Percentiles rank a stretch among this genome's conserved stretches.
These are phyloP conservation scores for Ceratocystis eucalypticola DNA, from an alignment of 2,329 filamentous ascomycete genomes.

Conservation along the genomic window DNA sequence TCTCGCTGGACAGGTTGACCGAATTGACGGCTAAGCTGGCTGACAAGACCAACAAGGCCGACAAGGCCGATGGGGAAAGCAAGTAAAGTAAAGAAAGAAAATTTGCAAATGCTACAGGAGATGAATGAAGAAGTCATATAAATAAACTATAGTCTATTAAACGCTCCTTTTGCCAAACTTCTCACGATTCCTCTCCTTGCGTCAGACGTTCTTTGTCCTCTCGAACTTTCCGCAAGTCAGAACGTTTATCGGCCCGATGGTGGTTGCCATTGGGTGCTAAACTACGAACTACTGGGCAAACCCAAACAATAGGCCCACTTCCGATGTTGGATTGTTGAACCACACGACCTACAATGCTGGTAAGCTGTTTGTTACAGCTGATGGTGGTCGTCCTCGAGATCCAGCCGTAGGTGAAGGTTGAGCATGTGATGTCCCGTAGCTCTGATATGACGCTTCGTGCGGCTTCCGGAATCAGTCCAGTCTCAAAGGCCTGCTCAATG, in stretches of 20 bases:
- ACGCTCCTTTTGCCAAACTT: not conserved
- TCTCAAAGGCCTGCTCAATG: slow-evolving; percentile 2
- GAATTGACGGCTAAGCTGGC: not conserved
- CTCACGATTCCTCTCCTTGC: not conserved
- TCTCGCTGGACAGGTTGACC: not conserved
- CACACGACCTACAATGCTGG: slow-evolving; percentile 3
- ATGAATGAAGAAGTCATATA: not conserved
- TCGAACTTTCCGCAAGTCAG: not conserved
- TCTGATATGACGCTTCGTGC: not conserved
- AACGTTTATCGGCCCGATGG: not conserved
- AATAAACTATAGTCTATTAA: not conserved
- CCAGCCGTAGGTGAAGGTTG: slow-evolving; percentile 10
- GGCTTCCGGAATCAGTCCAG: not conserved
- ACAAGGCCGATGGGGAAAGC: not conserved
- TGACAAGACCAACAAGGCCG: not conserved
- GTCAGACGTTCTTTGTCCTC: not conserved
- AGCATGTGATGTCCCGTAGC: slow-evolving; percentile 3
- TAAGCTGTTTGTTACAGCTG: slow-evolving; percentile 9
- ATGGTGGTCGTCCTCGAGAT: not conserved
- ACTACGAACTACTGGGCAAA: slow-evolving; percentile 9
- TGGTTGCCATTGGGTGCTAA: slow-evolving; percentile 5
- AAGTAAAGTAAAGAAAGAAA: too few species aligned
- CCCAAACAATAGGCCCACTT: slow-evolving; percentile 3
- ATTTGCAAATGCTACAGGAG: too few species aligned
- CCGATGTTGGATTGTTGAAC: slow-evolving; percentile 4